phyloP scores from a whole-genome alignment of 2,329 filamentous ascomycete species.

The Aspergillus aculeatinus region DNA sequence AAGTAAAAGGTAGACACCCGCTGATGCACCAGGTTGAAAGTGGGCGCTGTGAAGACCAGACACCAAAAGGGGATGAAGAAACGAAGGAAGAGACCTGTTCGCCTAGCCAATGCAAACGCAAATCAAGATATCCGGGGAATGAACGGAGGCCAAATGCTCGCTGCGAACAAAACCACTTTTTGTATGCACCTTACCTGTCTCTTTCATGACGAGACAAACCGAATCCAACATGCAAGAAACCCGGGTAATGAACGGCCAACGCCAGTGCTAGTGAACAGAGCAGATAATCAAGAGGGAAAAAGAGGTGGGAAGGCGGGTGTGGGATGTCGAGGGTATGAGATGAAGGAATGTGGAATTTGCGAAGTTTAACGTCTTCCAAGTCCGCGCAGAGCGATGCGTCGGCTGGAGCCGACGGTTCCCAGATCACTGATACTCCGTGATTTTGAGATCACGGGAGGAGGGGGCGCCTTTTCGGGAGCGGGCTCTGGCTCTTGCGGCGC shows the following conservation, averaged over 20 bases:
- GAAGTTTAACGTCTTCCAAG: slow-evolving; percentile 28
- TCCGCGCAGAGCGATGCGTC: slow-evolving; percentile 40
- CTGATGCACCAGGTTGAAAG: neutral
- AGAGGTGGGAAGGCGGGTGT: slow-evolving; percentile 8
- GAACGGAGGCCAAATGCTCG: slow-evolving; percentile 4
- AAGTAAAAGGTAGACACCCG: neutral
- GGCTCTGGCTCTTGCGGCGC: slow-evolving; percentile 19
- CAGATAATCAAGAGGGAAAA: slow-evolving; percentile 1
- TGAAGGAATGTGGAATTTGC: slow-evolving; percentile 1
- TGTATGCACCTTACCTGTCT: slow-evolving; percentile 1
- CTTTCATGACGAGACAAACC: neutral
- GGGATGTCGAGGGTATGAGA: neutral
- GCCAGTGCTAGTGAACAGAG: slow-evolving; percentile 16
- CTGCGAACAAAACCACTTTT: slow-evolving; percentile 7
- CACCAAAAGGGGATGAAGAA: too few species aligned
- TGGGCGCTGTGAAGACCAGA: neutral
- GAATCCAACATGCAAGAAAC: slow-evolving; percentile 8
- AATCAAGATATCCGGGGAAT: neutral
- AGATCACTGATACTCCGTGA: slow-evolving; percentile 43
- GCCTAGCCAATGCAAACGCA: slow-evolving; percentile 11
- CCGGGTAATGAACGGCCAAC: slow-evolving; percentile 10
- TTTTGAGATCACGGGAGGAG: slow-evolving; percentile 26
- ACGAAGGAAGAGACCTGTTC: neutral
- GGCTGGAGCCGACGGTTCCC: slow-evolving; percentile 35
- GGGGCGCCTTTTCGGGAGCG: slow-evolving; percentile 8